Evolutionary conservation across 768 basidiomycete species (phyloP), one percentile per base, ranked within the genome.

Genomic region (Mycena venus): DNA sequence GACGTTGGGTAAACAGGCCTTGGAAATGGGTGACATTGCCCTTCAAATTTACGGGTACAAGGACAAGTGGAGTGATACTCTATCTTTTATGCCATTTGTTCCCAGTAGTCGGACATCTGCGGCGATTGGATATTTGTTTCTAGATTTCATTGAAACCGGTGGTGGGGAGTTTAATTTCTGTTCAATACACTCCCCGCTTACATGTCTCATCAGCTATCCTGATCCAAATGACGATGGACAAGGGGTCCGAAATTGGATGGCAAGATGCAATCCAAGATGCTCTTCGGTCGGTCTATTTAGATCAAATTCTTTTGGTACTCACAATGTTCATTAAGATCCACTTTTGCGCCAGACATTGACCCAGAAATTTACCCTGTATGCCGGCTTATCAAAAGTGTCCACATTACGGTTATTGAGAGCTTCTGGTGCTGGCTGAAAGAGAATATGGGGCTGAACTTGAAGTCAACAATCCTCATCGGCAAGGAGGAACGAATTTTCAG

Each of bases 61-160:
- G 36, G 83, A 83, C 67, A 82, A 84, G 69, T 82, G 76, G 71
- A 76, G 55, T 21, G 80, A 75, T 29, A 49, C 27, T 8, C 25
- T 80, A n/a, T 74, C 78, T 2, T 61, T 75, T 23, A 7, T 82
- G 38, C 32, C 31, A 31, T 75, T 81, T 32, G 75, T 84, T 11
- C 83, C 81, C 0, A 79, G 83, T 58, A 73, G 69, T 40, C 76
- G 79, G 11, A 70, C 72, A 10, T 59, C 74, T 10, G 74, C 64
- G 11, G 75, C 78, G 11, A 72, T 84, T 38, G 83, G 79, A 14
- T 82, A 85, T 77, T 53, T 83, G 1, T 83, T 77, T 70, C 78
- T 84, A 27, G 85, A 85, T 73, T 76, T 84, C 21, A 53, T 84
- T 27, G 78, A 81, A 49, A 68, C 76, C 23, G 59, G 42, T 65